Base-by-base conservation (phyloP, 192 early-diverging fungal species). In the Dissophora globulifera region DNA sequence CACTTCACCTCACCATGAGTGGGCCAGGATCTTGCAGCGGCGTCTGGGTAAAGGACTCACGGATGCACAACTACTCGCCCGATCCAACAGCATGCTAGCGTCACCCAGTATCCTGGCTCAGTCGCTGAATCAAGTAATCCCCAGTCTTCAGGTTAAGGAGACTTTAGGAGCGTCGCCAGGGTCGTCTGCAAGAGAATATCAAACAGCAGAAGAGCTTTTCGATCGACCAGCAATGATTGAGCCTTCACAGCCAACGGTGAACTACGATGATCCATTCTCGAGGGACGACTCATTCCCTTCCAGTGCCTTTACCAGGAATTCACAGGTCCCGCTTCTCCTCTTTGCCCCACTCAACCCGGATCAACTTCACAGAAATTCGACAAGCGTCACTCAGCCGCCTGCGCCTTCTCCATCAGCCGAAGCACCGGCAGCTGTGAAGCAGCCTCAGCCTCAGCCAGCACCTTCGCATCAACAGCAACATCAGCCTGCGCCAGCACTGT, bases 41-140 rank as follows among this genome's bases (percentile, higher is more conserved):
- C 72, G 72, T 20, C 72, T 76, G 8, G 50, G 50, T 31, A 76
- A 67, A 32, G 64, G 64, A 48, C 63, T 76, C 25, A 66, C 30
- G 38, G 72, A 76, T 35, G 72, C 72, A 1, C 72, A 76, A 19
- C 19, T 70, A 23, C 58, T 76, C 1, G 58, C 72, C 7, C 50
- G 72, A 30, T 76, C 72, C 23, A 76, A 67, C 52, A 76, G 72
- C 19, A 76, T 76, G 72, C 40, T 76, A 33, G 72, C 72, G 2
- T 76, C 72, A 2, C 72, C 72, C 25, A 76, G 72, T 20, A 76
- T 76, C 47, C 32, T 76, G 40, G 72, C 72, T 5, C 72, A 76
- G 29, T 66, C 72, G 3, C 63, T 76, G 26, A 52, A n/a, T 1
- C 72, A 76, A 30, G 72, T 67, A 22, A 75, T 75, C 48, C 70